A percentile compares a stretch with the other conserved stretches of the same genome.
These are phyloP conservation scores for Pseudogymnoascus sp. DNA, from an alignment of 2,329 filamentous ascomycete genomes.

Conservation along the genomic window DNA sequence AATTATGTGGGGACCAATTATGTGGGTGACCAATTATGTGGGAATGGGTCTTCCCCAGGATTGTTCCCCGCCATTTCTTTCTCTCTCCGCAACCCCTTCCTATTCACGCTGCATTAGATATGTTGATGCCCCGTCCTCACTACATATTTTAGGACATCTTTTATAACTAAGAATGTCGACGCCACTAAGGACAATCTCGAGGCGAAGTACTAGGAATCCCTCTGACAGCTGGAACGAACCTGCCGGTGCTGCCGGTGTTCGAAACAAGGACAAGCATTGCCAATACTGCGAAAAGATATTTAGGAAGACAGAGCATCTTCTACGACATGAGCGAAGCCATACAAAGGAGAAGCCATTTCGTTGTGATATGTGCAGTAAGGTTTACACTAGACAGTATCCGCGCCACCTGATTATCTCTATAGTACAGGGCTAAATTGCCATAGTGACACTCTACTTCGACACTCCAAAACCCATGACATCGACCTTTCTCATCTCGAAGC, in stretches of 20 bases:
- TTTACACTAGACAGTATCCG: conserved; percentile 25
- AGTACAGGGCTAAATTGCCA: not conserved
- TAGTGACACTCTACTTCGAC: conserved; percentile 11
- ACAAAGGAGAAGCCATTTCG: conserved; percentile 30
- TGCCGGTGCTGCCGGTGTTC: not conserved
- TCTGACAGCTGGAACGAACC: no score
- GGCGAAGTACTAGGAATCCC: no score
- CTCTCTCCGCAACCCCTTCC: no score
- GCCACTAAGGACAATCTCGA: no score
- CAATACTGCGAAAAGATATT: conserved; percentile 16
- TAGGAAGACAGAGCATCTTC: conserved; percentile 29
- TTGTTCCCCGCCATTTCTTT: no score
- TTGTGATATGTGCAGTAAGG: conserved; percentile 23
- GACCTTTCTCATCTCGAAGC: not conserved
- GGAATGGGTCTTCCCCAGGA: no score
- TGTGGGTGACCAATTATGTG: no score
- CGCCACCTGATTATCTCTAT: not conserved
- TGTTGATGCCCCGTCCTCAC: no score
- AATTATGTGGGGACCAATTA: no score
- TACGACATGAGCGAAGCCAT: conserved; percentile 29
- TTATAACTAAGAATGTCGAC: no score
- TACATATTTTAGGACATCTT: no score
- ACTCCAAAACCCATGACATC: not conserved
- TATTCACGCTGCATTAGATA: no score
- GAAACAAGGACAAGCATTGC: not conserved